Conservation (phyloP, 495 filamentous ascomycete species). For the Apodospora peruviana region DNA sequence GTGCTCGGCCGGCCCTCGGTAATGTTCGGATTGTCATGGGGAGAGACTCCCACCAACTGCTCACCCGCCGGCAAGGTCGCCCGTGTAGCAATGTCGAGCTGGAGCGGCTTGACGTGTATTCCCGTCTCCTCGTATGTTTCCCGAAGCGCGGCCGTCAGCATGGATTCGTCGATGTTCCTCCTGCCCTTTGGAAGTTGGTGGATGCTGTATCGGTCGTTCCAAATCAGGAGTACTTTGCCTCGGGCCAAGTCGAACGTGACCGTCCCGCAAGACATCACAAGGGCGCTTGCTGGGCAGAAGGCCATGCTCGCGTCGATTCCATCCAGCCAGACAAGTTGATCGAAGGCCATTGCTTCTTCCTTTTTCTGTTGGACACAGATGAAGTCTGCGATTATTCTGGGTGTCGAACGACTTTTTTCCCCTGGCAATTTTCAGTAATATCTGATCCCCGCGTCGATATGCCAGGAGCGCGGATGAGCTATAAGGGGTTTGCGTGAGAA, state of each 20-base stretch:
- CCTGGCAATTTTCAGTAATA: background rate
- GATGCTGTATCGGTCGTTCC: conserved; percentile 37
- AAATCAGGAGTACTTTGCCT: conserved; percentile 33
- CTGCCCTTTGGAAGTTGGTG: conserved; percentile 43
- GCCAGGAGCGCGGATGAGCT: background rate
- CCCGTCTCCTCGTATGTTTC: conserved; percentile 45
- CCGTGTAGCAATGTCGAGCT: conserved; percentile 31
- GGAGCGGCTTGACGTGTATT: conserved; percentile 27
- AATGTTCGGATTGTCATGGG: conserved; percentile 16
- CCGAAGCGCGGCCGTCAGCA: conserved; percentile 34
- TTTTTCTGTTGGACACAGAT: background rate
- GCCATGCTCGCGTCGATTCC: conserved; percentile 24
- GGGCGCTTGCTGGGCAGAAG: conserved; percentile 29
- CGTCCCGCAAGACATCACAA: conserved; percentile 40
- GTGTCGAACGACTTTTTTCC: too few relatives aligned
- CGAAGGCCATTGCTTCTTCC: background rate
- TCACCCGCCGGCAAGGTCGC: conserved; percentile 17
- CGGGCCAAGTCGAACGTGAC: conserved; percentile 35
- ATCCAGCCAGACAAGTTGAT: conserved; percentile 10
- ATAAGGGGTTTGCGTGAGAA: too few relatives aligned
- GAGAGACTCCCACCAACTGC: background rate
- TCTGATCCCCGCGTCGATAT: background rate
- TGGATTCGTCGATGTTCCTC: conserved; percentile 38
- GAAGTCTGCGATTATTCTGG: too few relatives aligned
- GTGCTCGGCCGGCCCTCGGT: conserved; percentile 19